These are phyloP conservation scores for Plasmodium ovale DNA, from an alignment of 169 alveolate genomes.

Conservation along the genomic window DNA sequence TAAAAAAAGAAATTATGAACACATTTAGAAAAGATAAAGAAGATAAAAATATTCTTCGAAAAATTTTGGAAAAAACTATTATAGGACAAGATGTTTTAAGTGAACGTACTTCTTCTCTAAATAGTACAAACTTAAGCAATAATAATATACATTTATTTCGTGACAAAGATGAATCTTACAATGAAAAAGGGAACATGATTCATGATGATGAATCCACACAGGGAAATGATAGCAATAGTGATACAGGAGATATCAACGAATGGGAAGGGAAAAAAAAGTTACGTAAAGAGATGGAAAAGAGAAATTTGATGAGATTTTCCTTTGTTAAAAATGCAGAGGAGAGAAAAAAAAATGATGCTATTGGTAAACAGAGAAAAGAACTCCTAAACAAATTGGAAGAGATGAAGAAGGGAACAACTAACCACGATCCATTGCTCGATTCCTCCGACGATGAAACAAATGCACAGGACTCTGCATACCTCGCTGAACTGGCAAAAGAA, in stretches of 20 bases:
- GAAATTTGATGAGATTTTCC: conserved; percentile 55
- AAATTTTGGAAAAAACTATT: conserved; percentile 24
- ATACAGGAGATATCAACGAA: background rate
- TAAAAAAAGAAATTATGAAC: conserved; percentile 35
- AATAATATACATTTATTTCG: background rate
- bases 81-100: background rate
- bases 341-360: conserved; percentile 25
- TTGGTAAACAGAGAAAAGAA: conserved; percentile 25
- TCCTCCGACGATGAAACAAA: conserved; percentile 10
- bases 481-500: background rate
- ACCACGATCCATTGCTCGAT: background rate
- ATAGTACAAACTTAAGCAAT: background rate
- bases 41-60: conserved; percentile 38
- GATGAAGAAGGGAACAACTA: background rate
- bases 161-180: background rate
- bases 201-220: background rate
- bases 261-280: conserved; percentile 10
- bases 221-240: background rate
- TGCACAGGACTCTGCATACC: background rate
- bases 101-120: background rate
- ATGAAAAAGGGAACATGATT: background rate
- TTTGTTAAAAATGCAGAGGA: conserved; percentile 69
- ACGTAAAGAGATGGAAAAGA: conserved; percentile 25
- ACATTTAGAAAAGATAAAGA: conserved; percentile 49
- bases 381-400: conserved; percentile 4